Base-by-base conservation (phyloP, 306 rosid genomes). In the Ochetophila trinervis region DNA sequence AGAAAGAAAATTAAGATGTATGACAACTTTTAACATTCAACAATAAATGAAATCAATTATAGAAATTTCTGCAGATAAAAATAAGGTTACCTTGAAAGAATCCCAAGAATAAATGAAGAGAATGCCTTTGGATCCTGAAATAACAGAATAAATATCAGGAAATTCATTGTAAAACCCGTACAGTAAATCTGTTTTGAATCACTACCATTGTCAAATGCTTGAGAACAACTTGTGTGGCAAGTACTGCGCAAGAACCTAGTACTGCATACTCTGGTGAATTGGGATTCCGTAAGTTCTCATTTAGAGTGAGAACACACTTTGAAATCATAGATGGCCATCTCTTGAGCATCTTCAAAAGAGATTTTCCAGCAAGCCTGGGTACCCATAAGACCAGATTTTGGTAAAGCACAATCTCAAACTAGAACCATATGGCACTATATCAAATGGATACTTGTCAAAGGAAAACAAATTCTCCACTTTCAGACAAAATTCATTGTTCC, bases 311-410 rank as follows among this genome's bases (percentile, higher is more conserved):
- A 73, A 88, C 96, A 71, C 97, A 93, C 78, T 90, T 90, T 6
- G 99, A 88, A 80, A 93, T 86, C 96, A 81, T 79, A 61, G 96
- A 83, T 37, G 99, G 96, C 96, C 97, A 93, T 78, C 94, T 88
- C 83, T 93, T 93, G 53, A 88, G 84, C 88, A 90, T 81, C 88
- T 93, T 93, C 68, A 86, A 70, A 35, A 93, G 88, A 78, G 89
- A 76, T 80, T 93, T 93, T 51, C 95, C 99, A 3, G 99, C 99
- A 73, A 87, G 94, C 74, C 99, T 93, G 82, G 52, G 66, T 63
- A 80, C 51, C 52, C 51, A 36, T 45, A 19, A 68, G 27, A 79
- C 74, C 81, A 54, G 74, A 71, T 58, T 65, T 30, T 53, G 60
- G 50, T 64, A 54, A 70, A 11, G 32, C 37, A 58, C 47, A 27